Percentiles rank a stretch among this genome's conserved stretches.
Conservation (phyloP, 768 basidiomycete genomes). For the Collybia mongolica region DNA sequence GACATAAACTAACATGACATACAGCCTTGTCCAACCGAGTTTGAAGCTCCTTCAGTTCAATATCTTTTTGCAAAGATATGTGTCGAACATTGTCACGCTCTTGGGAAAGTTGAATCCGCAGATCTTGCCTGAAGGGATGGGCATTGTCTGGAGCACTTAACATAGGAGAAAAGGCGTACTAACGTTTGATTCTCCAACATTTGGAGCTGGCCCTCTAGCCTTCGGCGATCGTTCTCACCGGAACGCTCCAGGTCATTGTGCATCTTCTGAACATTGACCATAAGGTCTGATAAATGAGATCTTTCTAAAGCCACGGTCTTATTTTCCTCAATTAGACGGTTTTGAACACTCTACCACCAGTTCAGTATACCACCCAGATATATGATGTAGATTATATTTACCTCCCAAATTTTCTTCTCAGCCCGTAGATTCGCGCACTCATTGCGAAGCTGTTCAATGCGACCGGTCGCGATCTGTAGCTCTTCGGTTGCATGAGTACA, state of each 20-base stretch:
- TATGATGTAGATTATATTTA: conserved; percentile 28
- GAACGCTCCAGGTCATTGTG: conserved; percentile 84
- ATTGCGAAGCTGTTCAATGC: conserved; percentile 76
- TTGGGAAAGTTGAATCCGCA: conserved; percentile 64
- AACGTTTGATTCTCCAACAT: conserved; percentile 80
- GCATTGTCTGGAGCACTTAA: not conserved
- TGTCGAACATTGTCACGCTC: conserved; percentile 78
- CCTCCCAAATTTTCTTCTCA: conserved; percentile 95
- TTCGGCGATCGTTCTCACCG: conserved; percentile 76
- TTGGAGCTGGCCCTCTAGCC: conserved; percentile 78
- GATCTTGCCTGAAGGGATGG: conserved; percentile 57
- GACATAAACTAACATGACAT: conserved; percentile 20
- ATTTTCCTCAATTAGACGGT: conserved; percentile 84
- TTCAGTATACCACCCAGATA: not conserved
- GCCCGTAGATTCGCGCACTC: conserved; percentile 87
- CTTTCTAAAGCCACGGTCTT: conserved; percentile 76
- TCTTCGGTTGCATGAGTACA: conserved; percentile 69
- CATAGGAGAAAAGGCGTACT: conserved; percentile 18
- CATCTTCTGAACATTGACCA: conserved; percentile 89
- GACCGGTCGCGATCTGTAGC: conserved; percentile 53
- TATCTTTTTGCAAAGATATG: conserved; percentile 74
- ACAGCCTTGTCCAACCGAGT: conserved; percentile 70
- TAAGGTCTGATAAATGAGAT: conserved; percentile 82
- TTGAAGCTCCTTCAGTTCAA: conserved; percentile 77
- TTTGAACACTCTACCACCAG: conserved; percentile 63